A percentile compares a stretch with the other conserved stretches of the same genome.
Evolutionary conservation across 768 basidiomycete species (phyloP).

Genomic region (Leccinum variicolor): DNA sequence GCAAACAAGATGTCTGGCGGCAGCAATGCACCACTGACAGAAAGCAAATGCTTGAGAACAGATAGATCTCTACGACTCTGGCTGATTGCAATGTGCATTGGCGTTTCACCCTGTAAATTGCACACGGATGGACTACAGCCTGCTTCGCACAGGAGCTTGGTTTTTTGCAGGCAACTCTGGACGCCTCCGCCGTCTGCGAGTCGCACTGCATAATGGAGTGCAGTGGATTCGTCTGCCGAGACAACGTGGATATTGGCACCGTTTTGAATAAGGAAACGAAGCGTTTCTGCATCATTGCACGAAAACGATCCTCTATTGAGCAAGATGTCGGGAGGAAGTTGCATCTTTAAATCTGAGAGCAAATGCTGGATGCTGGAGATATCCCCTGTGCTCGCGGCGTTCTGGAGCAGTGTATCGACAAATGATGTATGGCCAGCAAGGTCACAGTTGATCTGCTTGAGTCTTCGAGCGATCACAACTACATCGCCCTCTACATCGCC

Average conservation of each 20-base stretch:
- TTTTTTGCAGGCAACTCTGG: not conserved
- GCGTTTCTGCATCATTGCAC: not conserved
- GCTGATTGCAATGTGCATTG: not conserved
- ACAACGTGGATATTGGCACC: not conserved
- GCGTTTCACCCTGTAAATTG: not conserved
- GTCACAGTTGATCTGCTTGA: not conserved
- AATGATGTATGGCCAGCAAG: not conserved
- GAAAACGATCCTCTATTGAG: not conserved
- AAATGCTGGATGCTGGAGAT: not conserved
- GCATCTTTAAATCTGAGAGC: not conserved
- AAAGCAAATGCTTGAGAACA: not conserved
- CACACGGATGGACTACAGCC: not conserved
- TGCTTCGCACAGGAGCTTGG: not conserved
- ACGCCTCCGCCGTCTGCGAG: accelerated
- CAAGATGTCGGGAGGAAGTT: not conserved
- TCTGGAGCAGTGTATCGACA: not conserved
- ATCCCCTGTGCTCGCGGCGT: not conserved
- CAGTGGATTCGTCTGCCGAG: not conserved
- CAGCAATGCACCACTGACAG: not conserved
- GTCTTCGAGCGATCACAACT: not conserved
- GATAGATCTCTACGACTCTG: accelerated
- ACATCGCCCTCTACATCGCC: not conserved
- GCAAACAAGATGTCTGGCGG: not conserved
- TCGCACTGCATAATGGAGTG: not conserved
- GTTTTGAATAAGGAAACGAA: not conserved